A percentile compares a stretch with the other conserved stretches of the same genome.
These are phyloP conservation scores for Cutaneotrichosporon cyanovorans DNA, from an alignment of 1,284 basidiomycete genomes.

Conservation along the genomic window DNA sequence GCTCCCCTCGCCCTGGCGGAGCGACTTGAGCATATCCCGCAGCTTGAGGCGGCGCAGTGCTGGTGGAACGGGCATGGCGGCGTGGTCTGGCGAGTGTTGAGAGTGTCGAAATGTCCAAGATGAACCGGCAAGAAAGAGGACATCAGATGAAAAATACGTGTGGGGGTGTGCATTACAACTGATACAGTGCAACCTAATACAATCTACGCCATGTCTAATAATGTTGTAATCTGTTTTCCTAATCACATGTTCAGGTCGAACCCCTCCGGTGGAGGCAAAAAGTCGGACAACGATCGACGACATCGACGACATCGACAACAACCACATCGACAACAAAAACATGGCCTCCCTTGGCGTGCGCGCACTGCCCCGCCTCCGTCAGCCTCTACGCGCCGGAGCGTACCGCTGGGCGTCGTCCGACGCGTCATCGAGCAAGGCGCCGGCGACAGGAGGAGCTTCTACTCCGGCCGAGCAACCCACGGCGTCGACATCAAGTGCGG, in stretches of 20 bases:
- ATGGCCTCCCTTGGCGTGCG: not conserved
- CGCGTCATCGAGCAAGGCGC: not conserved
- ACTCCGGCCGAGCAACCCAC: not conserved
- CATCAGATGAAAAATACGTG: too few relatives aligned
- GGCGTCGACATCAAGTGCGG: not conserved
- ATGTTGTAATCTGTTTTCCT: too few relatives aligned
- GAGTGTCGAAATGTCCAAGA: not conserved
- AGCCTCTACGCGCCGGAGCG: too few relatives aligned
- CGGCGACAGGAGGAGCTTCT: not conserved
- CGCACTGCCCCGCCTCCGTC: not conserved
- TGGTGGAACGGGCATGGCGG: not conserved
- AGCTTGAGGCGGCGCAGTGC: constrained; percentile 21
- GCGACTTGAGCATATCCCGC: constrained; percentile 19
- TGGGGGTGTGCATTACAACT: too few relatives aligned
- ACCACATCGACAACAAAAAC: not conserved
- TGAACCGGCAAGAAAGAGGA: not conserved
- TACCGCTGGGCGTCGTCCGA: too few relatives aligned
- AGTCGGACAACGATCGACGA: not conserved
- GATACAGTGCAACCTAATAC: too few relatives aligned
- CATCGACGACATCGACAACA: not conserved
- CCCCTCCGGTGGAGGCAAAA: not conserved
- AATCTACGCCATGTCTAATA: too few relatives aligned
- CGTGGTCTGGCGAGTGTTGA: not conserved
- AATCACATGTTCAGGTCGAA: too few relatives aligned
- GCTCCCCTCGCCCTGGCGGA: constrained; percentile 20